phyloP scores from a whole-genome alignment of 2,329 filamentous ascomycete species.

The Aspergillus sp. region DNA sequence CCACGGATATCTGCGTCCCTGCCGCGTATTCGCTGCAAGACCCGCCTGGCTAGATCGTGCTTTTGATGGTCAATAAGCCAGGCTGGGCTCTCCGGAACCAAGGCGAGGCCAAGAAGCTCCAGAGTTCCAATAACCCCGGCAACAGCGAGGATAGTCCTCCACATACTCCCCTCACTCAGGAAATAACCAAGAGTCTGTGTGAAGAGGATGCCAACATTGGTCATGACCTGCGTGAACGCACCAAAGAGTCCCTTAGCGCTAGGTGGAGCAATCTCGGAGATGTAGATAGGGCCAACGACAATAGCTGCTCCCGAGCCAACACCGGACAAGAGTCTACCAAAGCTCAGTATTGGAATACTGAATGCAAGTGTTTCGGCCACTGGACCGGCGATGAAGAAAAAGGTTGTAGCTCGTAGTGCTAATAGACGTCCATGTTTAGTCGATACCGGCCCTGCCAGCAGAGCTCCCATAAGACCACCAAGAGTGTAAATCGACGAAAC shows the following conservation, averaged over 20 bases:
- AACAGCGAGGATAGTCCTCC: slow-evolving; percentile 78
- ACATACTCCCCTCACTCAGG: slow-evolving; percentile 73
- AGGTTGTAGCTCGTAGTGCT: slow-evolving; percentile 73
- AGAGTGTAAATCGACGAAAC: slow-evolving; percentile 90
- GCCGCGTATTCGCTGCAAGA: slow-evolving; percentile 75
- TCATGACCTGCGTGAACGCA: slow-evolving; percentile 83
- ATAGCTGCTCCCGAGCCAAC: slow-evolving; percentile 84
- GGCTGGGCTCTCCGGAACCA: slow-evolving; percentile 83
- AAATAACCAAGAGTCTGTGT: slow-evolving; percentile 87
- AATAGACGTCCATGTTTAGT: slow-evolving; percentile 72
- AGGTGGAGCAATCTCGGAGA: slow-evolving; percentile 84
- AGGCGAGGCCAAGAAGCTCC: slow-evolving; percentile 68
- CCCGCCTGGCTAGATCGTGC: slow-evolving; percentile 60
- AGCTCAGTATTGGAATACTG: slow-evolving; percentile 64
- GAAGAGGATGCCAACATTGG: slow-evolving; percentile 83
- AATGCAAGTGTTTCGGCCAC: slow-evolving; percentile 70
- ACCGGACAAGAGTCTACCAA: slow-evolving; percentile 78
- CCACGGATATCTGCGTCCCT: slow-evolving; percentile 66
- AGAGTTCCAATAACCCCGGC: slow-evolving; percentile 67
- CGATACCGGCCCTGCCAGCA: slow-evolving; percentile 76
- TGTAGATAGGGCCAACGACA: slow-evolving; percentile 91
- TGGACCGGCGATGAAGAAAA: slow-evolving; percentile 76
- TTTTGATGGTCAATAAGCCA: slow-evolving; percentile 74
- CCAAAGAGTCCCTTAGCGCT: slow-evolving; percentile 75
- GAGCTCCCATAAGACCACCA: slow-evolving; percentile 80